Conservation (phyloP, 2,329 filamentous ascomycete species). For the Scedosporium dehoogii region DNA sequence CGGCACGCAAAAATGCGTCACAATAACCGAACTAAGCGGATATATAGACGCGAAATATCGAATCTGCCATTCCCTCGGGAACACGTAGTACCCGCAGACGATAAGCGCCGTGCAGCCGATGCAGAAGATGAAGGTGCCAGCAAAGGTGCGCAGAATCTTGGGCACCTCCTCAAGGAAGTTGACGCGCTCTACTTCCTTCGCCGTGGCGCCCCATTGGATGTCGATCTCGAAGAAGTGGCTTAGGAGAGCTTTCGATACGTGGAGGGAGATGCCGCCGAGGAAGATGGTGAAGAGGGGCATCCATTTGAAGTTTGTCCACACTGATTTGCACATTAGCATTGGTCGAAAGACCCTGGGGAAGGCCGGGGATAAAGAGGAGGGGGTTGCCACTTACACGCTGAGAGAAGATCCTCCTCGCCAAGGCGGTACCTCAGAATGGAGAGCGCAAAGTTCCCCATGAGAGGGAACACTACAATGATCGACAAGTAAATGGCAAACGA, state of each 20-base stretch:
- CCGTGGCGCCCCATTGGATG: constrained; percentile 44
- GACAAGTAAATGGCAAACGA: constrained; percentile 55
- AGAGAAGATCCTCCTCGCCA: constrained; percentile 39
- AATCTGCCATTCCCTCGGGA: constrained; percentile 46
- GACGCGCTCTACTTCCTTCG: constrained; percentile 46
- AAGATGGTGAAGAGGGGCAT: constrained; percentile 41
- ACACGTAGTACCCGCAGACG: constrained; percentile 33
- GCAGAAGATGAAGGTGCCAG: constrained; percentile 39
- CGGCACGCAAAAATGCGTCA: constrained; percentile 47
- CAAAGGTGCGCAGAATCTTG: constrained; percentile 43
- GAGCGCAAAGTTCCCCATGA: constrained; percentile 49
- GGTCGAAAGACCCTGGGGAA: neutral
- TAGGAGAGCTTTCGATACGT: constrained; percentile 30
- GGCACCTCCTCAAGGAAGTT: constrained; percentile 48
- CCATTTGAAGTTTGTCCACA: constrained; percentile 53
- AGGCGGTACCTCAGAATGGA: constrained; percentile 54
- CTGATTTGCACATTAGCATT: neutral
- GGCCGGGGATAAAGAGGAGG: constrained; percentile 14
- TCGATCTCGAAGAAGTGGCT: constrained; percentile 32
- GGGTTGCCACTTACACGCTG: constrained; percentile 12
- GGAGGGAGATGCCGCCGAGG: constrained; percentile 32
- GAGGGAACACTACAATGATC: constrained; percentile 56
- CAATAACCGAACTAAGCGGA: constrained; percentile 41
- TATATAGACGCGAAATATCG: constrained; percentile 48
- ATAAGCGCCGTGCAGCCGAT: constrained; percentile 34